These are phyloP conservation scores for Rubia peregrina DNA, from an alignment of 305 asterid genomes.

Conservation along the genomic window DNA sequence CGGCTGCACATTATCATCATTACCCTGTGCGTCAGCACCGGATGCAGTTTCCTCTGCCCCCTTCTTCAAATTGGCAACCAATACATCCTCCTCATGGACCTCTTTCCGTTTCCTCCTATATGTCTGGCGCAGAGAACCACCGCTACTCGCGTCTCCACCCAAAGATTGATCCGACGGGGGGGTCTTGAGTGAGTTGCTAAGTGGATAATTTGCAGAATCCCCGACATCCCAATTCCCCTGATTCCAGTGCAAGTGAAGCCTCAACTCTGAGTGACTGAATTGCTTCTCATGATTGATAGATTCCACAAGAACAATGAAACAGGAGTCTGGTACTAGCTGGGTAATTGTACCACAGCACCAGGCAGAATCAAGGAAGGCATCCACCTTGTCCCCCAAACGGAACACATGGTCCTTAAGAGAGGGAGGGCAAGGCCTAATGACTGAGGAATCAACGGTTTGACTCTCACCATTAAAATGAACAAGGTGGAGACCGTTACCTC, in stretches of 20 bases:
- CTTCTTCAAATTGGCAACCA: background rate
- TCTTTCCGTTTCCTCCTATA: background rate
- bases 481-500: slow-evolving; percentile 33
- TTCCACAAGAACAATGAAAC: slow-evolving; percentile 45
- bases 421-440: slow-evolving; percentile 74
- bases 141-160: background rate
- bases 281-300: slow-evolving; percentile 30
- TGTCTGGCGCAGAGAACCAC: background rate
- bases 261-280: slow-evolving; percentile 40
- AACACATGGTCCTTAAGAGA: slow-evolving; percentile 41
- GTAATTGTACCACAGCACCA: slow-evolving; percentile 74
- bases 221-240: slow-evolving; percentile 49
- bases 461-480: slow-evolving; percentile 30
- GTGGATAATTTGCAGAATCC: too few species aligned
- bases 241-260: slow-evolving; percentile 82
- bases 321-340: slow-evolving; percentile 41
- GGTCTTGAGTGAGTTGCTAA: background rate
- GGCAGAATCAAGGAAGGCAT: slow-evolving; percentile 51
- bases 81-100: background rate
- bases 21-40: background rate
- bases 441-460: slow-evolving; percentile 32
- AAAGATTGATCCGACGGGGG: background rate
- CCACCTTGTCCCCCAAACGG: slow-evolving; percentile 63
- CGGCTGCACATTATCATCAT: background rate
- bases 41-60: background rate